Base-by-base conservation (phyloP, 2,329 filamentous ascomycete genomes). In the Mycosphaerella sp. region DNA sequence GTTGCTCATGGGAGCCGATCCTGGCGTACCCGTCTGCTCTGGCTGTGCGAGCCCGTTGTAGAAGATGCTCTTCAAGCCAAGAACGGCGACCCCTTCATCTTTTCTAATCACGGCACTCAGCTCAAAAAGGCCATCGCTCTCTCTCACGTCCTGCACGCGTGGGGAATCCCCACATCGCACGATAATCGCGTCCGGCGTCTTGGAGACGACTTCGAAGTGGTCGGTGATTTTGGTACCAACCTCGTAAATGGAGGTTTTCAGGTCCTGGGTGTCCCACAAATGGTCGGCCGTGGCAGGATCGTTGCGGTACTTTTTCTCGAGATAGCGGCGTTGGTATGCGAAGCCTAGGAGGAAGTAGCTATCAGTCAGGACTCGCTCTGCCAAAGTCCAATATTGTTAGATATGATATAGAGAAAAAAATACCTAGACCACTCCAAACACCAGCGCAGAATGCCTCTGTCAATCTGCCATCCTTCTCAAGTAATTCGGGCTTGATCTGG, bases 131-230 rank as follows among this genome's bases (percentile, higher is more conserved):
- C 84, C 84, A 61, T 87, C 84, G 1, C 76, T 79, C 7, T 75
- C 71, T 6, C 84, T 75, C 1, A 79, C 74, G 0, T 71, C 76
- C 40, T 70, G 71, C 40, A 78, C 78, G 17, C 79, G 72, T 0
- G 84, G 84, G 1, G 79, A 79, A 55, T 83, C 84, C 13, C 84
- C 84, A 58, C 80, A 84, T 17, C 84, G 79, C 17, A 87, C 75
- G 0, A 81, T 74, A 53, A 87, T 82, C 9, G 75, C 71, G 6
- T 74, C 75, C 0, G 77, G 71, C 0, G 78, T 82, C 68, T 84
- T 84, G 47, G 82, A 78, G 1, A 87, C 71, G 0, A 87, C 82
- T 65, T 87, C 81, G 62, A 87, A 87, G 66, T 87, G 84, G 64
- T 87, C 82, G 2, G 80, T 85, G 51, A 87, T 78, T 36, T 73